Base-by-base conservation (phyloP, 805 yeast genomes). In the Metschnikowia koreensis region DNA sequence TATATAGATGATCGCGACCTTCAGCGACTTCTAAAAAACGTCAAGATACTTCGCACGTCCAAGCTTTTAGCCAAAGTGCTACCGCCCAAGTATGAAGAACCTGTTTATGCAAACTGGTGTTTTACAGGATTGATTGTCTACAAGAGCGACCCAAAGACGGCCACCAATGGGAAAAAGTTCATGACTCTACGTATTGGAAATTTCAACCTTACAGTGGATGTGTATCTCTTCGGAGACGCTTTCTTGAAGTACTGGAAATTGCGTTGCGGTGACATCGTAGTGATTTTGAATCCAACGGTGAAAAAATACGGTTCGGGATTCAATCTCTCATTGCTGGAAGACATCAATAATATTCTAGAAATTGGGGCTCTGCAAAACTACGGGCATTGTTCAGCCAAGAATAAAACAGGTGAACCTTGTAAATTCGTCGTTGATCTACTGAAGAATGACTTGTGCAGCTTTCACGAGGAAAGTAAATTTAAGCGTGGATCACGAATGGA, bases 101-200 rank as follows among this genome's bases (percentile, higher is more conserved):
- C 97, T 0, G 68, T 70, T 34, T 84, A 85, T 60, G 68, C 86
- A 3, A 91, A 92, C 63, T 91, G 90, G 87, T 84, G 85, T n/a
- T 78, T 84, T 1, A 61, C 86, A n/a, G 97, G 96, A 0, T 74
- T 88, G 2, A 72, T 92, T 0, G 70, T 82, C 5, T 61, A 65
- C 17, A 90, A 90, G 61, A 71, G 83, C 5, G 80, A 74, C 7
- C 75, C 86, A 3, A 74, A 76, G 55, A 65, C 69, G 4, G 71
- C 88, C 0, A 47, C 50, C 36, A 63, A 46, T 55, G 67, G 56
- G 62, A 69, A 74, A 12, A 86, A 84, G 61, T 92, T 74, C 61
- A 70, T 88, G 57, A 79, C 79, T 51, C 51, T 91, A 17, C 77
- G 81, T 1, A 60, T 93, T 2, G 87, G 96, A 0, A 87, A 88